Percentiles rank a stretch among this genome's conserved stretches.
Conservation (phyloP, 2,329 filamentous ascomycete species). For the Aspergillus brunneoviolaceus region DNA sequence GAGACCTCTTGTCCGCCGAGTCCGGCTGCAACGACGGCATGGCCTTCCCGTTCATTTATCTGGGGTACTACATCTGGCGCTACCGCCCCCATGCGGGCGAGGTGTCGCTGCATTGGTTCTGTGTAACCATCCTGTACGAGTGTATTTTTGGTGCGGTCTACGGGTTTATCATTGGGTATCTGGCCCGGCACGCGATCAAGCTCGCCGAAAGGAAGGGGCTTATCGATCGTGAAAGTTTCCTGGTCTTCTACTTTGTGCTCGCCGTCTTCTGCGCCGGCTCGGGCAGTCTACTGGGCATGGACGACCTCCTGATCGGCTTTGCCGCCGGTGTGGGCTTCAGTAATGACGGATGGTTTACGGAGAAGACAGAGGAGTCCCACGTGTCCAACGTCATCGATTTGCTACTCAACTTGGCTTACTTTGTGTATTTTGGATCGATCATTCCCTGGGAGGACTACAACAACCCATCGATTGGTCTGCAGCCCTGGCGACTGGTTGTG, state of each 20-base stretch:
- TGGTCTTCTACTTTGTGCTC: conserved; percentile 97
- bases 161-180: conserved; percentile 83
- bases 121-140: conserved; percentile 88
- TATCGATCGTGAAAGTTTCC: conserved; percentile 94
- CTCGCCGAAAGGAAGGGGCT: conserved; percentile 78
- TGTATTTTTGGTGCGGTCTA: conserved; percentile 90
- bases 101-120: conserved; percentile 83
- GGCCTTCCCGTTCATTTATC: conserved; percentile 97
- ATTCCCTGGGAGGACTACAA: conserved; percentile 96
- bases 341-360: conserved; percentile 97
- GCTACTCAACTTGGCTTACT: conserved; percentile 94
- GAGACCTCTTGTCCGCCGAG: conserved; percentile 91
- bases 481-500: conserved; percentile 88
- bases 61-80: conserved; percentile 84
- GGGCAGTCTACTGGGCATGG: conserved; percentile 84
- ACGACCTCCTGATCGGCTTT: conserved; percentile 93
- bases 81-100: conserved; percentile 68
- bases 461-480: conserved; percentile 67
- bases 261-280: conserved; percentile 94
- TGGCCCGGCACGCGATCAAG: conserved; percentile 86
- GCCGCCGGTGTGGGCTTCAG: conserved; percentile 97
- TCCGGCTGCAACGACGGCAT: conserved; percentile 99
- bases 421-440: conserved; percentile 96
- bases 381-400: conserved; percentile 99
- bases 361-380: conserved; percentile 97